Conservation (phyloP, 2,329 filamentous ascomycete genomes). For the Alternaria triticina region DNA sequence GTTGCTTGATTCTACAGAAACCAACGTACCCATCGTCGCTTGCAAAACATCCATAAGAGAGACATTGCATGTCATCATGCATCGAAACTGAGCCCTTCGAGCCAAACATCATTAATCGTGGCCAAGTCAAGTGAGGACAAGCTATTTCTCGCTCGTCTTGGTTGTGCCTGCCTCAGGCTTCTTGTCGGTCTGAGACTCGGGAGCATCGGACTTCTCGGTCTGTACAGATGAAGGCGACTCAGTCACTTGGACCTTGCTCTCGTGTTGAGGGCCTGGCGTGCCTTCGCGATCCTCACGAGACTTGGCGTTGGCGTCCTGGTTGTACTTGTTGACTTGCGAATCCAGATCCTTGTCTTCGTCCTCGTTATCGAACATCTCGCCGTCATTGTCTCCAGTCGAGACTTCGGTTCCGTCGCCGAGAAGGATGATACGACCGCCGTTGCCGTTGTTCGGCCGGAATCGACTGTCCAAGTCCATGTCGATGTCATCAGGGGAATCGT, state of each 20-base stretch:
- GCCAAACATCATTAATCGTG: background rate
- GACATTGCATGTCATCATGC: constrained; percentile 15
- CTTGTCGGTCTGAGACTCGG: constrained; percentile 25
- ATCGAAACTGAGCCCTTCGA: background rate
- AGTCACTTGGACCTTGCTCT: constrained; percentile 28
- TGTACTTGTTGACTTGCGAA: constrained; percentile 77
- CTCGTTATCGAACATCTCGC: constrained; percentile 92
- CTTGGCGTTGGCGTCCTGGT: constrained; percentile 31
- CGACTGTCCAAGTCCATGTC: constrained; percentile 74
- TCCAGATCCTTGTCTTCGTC: constrained; percentile 84
- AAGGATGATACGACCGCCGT: constrained; percentile 82
- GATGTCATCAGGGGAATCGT: constrained; percentile 65
- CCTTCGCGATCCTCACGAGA: constrained; percentile 31
- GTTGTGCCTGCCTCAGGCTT: constrained; percentile 13
- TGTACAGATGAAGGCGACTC: constrained; percentile 47
- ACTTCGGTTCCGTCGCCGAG: constrained; percentile 95
- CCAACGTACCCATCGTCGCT: constrained; percentile 20
- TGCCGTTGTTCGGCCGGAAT: constrained; percentile 71
- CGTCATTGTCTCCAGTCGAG: constrained; percentile 84
- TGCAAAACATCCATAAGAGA: constrained; percentile 22
- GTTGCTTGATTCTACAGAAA: constrained; percentile 29
- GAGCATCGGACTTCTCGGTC: constrained; percentile 44
- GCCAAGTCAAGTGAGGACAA: constrained; percentile 11
- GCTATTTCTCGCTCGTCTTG: constrained; percentile 31
- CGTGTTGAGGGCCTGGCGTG: constrained; percentile 33